Conservation (phyloP, 1,139 yeast species). For the Schizosaccharomyces versatilis region DNA sequence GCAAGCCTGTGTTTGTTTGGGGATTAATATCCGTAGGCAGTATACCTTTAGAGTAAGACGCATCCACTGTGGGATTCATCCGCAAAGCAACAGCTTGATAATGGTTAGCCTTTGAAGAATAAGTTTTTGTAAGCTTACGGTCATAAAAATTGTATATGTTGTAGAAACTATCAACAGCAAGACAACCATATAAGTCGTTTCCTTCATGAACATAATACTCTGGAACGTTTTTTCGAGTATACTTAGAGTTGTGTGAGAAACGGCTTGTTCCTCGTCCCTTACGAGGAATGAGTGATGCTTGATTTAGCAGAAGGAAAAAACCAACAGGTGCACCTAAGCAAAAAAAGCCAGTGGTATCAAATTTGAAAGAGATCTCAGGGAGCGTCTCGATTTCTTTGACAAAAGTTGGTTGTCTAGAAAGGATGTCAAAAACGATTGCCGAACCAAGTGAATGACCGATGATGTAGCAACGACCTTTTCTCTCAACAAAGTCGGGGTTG, state of each 20-base stretch:
- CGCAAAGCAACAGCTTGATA: conserved; percentile 19
- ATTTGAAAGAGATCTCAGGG: conserved; percentile 23
- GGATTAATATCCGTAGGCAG: conserved; percentile 14
- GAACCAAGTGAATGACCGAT: conserved; percentile 88
- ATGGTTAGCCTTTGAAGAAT: not conserved
- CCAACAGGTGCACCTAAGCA: conserved; percentile 83
- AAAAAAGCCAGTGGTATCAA: conserved; percentile 54
- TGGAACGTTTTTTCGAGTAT: conserved; percentile 3
- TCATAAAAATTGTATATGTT: conserved; percentile 24
- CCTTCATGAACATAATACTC: conserved; percentile 2
- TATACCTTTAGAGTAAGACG: conserved; percentile 15
- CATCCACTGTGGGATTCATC: conserved; percentile 22
- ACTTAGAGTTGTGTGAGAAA: not conserved
- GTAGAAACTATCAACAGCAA: conserved; percentile 22
- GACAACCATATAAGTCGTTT: conserved; percentile 19
- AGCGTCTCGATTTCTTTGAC: conserved; percentile 9
- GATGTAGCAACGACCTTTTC: conserved; percentile 50
- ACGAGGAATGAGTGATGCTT: conserved; percentile 13
- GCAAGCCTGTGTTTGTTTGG: too few species aligned
- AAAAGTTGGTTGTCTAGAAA: conserved; percentile 33
- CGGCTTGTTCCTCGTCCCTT: conserved; percentile 4
- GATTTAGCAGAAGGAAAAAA: conserved; percentile 28
- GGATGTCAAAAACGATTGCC: conserved; percentile 57
- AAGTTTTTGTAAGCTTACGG: conserved; percentile 9
- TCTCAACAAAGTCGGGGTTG: conserved; percentile 38